Percentiles rank a stretch among this genome's conserved stretches.
These are phyloP conservation scores for Thielaviopsis ethacetica DNA, from an alignment of 2,329 filamentous ascomycete species.

Conservation along the genomic window DNA sequence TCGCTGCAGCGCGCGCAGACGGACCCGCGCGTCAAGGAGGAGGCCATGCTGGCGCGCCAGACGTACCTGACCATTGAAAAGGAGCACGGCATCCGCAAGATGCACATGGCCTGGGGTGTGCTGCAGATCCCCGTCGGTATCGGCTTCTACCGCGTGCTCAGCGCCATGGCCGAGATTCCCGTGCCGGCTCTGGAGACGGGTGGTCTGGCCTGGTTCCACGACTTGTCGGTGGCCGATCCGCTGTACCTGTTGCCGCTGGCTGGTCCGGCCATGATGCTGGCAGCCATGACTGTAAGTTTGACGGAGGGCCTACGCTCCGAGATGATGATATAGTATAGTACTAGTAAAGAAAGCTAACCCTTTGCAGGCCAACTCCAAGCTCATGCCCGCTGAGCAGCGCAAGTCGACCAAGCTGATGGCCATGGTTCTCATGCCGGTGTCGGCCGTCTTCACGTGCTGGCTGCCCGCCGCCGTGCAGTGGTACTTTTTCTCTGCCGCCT, in stretches of 20 bases:
- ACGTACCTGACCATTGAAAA: constrained; percentile 14
- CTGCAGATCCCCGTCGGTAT: constrained; percentile 51
- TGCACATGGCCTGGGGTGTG: constrained; percentile 23
- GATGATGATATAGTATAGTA: too few relatives aligned
- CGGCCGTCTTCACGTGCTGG: constrained; percentile 29
- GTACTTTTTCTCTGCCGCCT: constrained; percentile 28
- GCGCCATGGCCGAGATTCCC: constrained; percentile 59
- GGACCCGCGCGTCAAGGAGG: constrained; percentile 8
- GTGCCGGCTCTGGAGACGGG: constrained; percentile 63
- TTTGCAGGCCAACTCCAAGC: constrained; percentile 24
- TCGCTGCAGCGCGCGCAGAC: constrained; percentile 31
- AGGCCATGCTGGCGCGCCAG: constrained; percentile 17
- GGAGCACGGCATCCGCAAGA: constrained; percentile 21
- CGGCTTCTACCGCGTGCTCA: constrained; percentile 64
- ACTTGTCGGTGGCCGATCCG: constrained; percentile 64
- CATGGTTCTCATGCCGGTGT: constrained; percentile 26
- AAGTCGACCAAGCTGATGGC: constrained; percentile 26
- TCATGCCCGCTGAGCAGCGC: constrained; percentile 19
- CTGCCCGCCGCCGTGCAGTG: constrained; percentile 32
- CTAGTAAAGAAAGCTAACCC: too few relatives aligned
- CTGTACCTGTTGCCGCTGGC: constrained; percentile 54
- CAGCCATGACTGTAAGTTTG: constrained; percentile 35
- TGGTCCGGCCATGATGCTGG: constrained; percentile 39
- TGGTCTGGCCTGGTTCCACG: constrained; percentile 60
- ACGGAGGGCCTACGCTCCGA: too few relatives aligned